A percentile compares a stretch with the other conserved stretches of the same genome.
Evolutionary conservation across 495 filamentous ascomycete species (phyloP).

Genomic region (Penicillium turbatum): DNA sequence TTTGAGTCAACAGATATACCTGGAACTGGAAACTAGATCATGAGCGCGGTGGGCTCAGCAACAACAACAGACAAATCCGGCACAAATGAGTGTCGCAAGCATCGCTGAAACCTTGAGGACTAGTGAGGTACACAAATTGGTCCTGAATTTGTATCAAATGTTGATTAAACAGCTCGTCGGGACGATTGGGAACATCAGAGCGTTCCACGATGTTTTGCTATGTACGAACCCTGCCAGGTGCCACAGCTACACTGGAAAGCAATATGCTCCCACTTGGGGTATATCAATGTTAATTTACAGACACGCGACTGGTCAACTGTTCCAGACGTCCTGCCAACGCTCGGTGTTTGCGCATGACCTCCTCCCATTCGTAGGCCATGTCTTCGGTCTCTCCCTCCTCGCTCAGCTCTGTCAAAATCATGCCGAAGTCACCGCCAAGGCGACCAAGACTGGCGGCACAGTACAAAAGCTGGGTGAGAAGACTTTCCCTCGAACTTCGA

Average conservation of each 20-base stretch:
- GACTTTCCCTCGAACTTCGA: conserved; percentile 69
- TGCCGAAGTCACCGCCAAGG: conserved; percentile 87
- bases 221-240: background rate
- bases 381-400: conserved; percentile 52
- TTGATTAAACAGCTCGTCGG: background rate
- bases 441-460: conserved; percentile 90
- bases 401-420: conserved; percentile 70
- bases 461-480: conserved; percentile 93
- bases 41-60: too few species aligned
- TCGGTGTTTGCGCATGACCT: conserved; percentile 84
- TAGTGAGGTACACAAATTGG: background rate
- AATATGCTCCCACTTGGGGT: background rate
- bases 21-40: too few species aligned
- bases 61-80: too few species aligned
- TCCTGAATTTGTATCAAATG: background rate
- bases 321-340: conserved; percentile 83
- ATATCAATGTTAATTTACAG: conserved; percentile 17
- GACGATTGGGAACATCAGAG: background rate
- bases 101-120: background rate
- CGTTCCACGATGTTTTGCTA: background rate
- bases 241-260: background rate
- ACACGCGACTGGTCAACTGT: conserved; percentile 54
- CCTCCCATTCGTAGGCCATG: conserved; percentile 70
- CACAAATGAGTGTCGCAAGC: background rate
- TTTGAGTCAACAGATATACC: too few species aligned